Evolutionary conservation across 192 early-diverging fungal genomes (phyloP), one percentile per base, ranked within the genome.

Genomic region (Rhizoclosmatium globosum): DNA sequence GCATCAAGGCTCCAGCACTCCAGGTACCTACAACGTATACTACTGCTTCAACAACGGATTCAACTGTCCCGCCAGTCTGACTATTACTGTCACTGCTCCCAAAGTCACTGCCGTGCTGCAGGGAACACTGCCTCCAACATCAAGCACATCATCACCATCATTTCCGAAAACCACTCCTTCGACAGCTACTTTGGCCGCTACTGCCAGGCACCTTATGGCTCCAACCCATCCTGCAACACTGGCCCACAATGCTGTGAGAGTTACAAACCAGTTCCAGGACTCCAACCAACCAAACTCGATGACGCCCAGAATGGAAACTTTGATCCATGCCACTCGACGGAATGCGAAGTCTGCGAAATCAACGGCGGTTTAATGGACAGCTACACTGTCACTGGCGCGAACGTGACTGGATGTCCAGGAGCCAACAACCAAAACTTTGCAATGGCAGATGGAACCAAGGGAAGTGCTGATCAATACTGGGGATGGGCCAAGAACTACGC

Each of bases 361-460:
- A 71, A 79, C 31, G 68, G 71, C n/a, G 78, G 78, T 41, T 4
- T 17, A 38, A 79, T 79, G 78, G 78, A 79, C 61, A 64, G 46
- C 13, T 79, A 60, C 42, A 62, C 56, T 7, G n/a, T 45, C 17
- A 31, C 38, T 15, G 17, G 50, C 50, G 9, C 6, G 50, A 53
- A 53, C 50, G 17, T 13, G 17, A 46, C 44, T 11, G 31, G 31
- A 31, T 65, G 61, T 57, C 21, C 48, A 19, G 46, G 46, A 11
- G 50, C 45, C 39, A 43, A 53, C 31, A n/a, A 68, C 56, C 4
- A 43, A 13, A 79, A 79, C 47, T 79, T 44, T 41, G 78, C 78
- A 19, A 50, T 60, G 13, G 78, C 78, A 4, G 62, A 65, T 71
- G 78, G 66, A 17, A 41, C 53, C 0, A 38, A 11, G 3, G 78